Evolutionary conservation across 495 filamentous ascomycete species (phyloP).

Genomic region (Podospora comata): DNA sequence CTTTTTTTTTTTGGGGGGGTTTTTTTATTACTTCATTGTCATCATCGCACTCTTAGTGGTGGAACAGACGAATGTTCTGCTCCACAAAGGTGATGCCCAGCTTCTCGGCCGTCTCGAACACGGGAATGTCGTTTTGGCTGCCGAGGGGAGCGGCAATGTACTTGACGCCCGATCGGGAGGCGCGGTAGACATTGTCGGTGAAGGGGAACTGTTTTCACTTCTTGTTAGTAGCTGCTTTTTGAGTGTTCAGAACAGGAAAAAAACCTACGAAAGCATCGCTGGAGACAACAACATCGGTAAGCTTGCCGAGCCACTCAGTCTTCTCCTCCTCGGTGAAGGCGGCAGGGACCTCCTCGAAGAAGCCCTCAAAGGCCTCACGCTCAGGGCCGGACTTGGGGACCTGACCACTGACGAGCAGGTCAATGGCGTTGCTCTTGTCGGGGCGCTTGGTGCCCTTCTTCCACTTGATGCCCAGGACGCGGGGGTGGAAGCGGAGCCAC

Average conservation of each 20-base stretch:
- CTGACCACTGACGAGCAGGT: constrained; percentile 84
- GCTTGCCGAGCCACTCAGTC: constrained; percentile 73
- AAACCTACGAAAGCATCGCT: constrained; percentile 91
- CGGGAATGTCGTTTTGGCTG: constrained; percentile 85
- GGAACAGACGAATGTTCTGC: constrained; percentile 83
- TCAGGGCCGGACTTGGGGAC: constrained; percentile 78
- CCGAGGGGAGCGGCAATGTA: constrained; percentile 92
- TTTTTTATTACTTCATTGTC: constrained; percentile 6
- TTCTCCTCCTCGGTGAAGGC: constrained; percentile 82
- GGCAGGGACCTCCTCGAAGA: constrained; percentile 87
- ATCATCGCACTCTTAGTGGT: constrained; percentile 57
- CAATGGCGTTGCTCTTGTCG: constrained; percentile 97
- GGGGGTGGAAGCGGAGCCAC: constrained; percentile 97
- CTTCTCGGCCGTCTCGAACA: constrained; percentile 91
- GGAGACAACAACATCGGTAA: constrained; percentile 78
- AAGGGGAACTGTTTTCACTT: constrained; percentile 74
- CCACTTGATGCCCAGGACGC: constrained; percentile 83
- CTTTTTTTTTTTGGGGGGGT: constrained; percentile 11
- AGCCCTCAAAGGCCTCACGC: constrained; percentile 76
- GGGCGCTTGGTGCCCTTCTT: constrained; percentile 94
- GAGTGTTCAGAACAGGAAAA: not conserved
- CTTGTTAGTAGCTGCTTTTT: not conserved
- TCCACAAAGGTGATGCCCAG: constrained; percentile 88
- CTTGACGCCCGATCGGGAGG: constrained; percentile 82
- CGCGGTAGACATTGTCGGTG: constrained; percentile 94